A percentile compares a stretch with the other conserved stretches of the same genome.
Evolutionary conservation across 1,284 basidiomycete species (phyloP).

Genomic region (Chalciporus sp.): DNA sequence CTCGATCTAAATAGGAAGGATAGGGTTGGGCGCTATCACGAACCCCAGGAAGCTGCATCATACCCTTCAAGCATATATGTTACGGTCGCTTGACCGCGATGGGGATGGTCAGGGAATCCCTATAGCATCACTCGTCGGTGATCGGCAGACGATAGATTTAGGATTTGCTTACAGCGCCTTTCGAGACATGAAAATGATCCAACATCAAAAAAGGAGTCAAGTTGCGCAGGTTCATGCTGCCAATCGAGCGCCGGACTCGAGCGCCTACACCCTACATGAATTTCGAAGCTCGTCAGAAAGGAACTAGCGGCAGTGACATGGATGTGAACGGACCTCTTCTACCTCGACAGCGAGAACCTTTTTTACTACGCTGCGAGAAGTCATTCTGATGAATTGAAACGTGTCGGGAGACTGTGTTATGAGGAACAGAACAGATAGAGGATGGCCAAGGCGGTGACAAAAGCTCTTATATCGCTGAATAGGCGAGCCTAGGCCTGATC

Average conservation of each 20-base stretch:
- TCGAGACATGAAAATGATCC: constrained; percentile 71
- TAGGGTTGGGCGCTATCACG: background rate
- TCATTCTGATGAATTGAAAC: constrained; percentile 17
- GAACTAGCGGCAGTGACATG: background rate
- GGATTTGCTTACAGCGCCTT: constrained; percentile 55
- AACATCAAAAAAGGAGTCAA: constrained; percentile 91
- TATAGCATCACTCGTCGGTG: constrained; percentile 24
- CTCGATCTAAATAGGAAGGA: constrained; percentile 48
- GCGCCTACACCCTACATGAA: constrained; percentile 82
- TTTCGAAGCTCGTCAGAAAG: background rate
- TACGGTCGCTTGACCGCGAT: constrained; percentile 85
- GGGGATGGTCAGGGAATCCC: constrained; percentile 86
- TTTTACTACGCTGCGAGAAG: constrained; percentile 74
- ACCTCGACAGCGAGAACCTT: constrained; percentile 81
- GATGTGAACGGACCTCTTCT: constrained; percentile 59
- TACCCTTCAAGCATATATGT: constrained; percentile 90
- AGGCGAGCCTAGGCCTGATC: background rate
- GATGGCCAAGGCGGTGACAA: background rate
- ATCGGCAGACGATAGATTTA: background rate
- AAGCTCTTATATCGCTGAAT: background rate
- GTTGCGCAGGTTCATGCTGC: constrained; percentile 74
- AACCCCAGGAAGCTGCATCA: constrained; percentile 4
- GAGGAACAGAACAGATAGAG: background rate
- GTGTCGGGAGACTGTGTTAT: constrained; percentile 1
- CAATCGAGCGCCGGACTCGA: constrained; percentile 88